Base-by-base conservation (phyloP, 768 basidiomycete genomes). In the Chalciporus sphaerocephalus region DNA sequence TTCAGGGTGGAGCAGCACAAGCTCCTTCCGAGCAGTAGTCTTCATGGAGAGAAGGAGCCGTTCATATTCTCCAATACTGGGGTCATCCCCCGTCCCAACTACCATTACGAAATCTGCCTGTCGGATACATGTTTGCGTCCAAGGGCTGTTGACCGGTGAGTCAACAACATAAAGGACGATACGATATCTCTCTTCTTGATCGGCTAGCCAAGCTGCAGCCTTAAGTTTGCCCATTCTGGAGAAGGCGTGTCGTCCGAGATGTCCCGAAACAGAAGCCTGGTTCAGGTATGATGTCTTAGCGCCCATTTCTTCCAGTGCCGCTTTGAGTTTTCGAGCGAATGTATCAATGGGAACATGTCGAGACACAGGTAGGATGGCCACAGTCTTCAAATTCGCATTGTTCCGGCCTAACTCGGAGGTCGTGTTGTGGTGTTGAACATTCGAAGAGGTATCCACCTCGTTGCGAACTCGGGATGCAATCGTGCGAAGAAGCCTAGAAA, bases 121-220 rank as follows among this genome's bases (percentile, higher is more conserved):
- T 20, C 92, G 80, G 51, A 99, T 94, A 63, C 94, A 98, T 1
- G 93, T 98, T 66, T 97, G 88, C 23, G 95, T 98, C 96, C 96
- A 99, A 16, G 92, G 87, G 47, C 91, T 94, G 46, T 81, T 89
- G 27, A 95, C 92, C 0, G 94, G 84, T 0, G 95, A 92, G 66
- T 99, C 94, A 6, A 90, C 95, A 24, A 99, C 92, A 60, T 98
- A 98, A 13, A 99, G 76, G 1, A 98, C 94, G 3, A 83, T 96
- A 22, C 92, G 79, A 60, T 87, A 96, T 58, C 89, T 80, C 69
- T 97, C 91, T 63, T 97, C 93, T 61, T 87, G 86, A 65, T 98
- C 94, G 13, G 95, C 92, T 6, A 99, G 72, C 96, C 96, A 97
- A 6, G 50, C 80, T 0, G 86, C 81, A 25, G 90, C 88, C 72